These are phyloP conservation scores for Cryptosporidium ubiquitum DNA, from an alignment of 169 alveolate species.

Conservation along the genomic window DNA sequence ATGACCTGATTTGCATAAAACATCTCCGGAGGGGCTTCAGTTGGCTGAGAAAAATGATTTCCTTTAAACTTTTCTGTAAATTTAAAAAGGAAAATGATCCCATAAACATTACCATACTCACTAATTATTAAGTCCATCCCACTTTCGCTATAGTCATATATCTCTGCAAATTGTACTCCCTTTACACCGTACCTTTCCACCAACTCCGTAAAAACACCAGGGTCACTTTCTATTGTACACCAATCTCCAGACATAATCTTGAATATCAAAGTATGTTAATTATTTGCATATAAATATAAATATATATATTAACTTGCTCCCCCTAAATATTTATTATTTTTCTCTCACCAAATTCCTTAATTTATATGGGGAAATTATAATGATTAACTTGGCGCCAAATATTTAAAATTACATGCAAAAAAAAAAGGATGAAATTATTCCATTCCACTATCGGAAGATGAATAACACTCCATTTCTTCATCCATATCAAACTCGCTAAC, in stretches of 20 bases:
- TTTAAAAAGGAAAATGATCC: slow-evolving; percentile 90
- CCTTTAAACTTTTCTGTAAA: slow-evolving; percentile 81
- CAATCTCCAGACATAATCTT: slow-evolving; percentile 81
- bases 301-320: neutral
- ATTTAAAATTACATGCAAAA: neutral
- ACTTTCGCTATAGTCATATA: slow-evolving; percentile 85
- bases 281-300: neutral
- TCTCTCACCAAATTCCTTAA: neutral
- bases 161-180: slow-evolving; percentile 90
- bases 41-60: slow-evolving; percentile 4
- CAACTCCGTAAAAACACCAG: slow-evolving; percentile 94
- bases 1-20: slow-evolving; percentile 92
- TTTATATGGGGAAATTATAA: neutral
- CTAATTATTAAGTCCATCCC: slow-evolving; percentile 73
- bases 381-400: neutral
- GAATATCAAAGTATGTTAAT: neutral
- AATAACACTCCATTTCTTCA: slow-evolving; percentile 39
- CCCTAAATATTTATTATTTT: neutral
- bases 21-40: slow-evolving; percentile 83
- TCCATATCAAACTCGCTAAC: slow-evolving; percentile 15
- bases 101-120: slow-evolving; percentile 81
- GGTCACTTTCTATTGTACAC: slow-evolving; percentile 94
- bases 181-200: slow-evolving; percentile 89
- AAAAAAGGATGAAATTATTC: neutral
- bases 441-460: slow-evolving; percentile 50